Evolutionary conservation across 2,329 filamentous ascomycete species (phyloP), one percentile per base, ranked within the genome.

Genomic region (Lizonia empirigonia): DNA sequence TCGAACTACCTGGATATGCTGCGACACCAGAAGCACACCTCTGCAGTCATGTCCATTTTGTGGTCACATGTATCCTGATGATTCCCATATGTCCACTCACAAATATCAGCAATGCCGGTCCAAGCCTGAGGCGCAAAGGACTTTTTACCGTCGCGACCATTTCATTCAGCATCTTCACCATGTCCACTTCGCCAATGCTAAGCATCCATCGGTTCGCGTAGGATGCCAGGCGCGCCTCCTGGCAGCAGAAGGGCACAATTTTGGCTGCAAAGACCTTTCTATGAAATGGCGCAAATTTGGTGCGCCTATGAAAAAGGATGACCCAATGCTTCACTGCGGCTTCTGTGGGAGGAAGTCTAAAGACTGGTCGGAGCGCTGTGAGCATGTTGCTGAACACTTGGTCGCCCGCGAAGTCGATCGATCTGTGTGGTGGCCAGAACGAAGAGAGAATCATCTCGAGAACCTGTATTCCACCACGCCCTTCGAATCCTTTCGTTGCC

Each of bases 1-100:
- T n/a, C 65, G 68, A 10, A 73, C 69, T 5, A 73, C 70, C 4
- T 73, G 69, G 69, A 69, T 72, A 15, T 73, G 69, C 50, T 72
- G 69, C 46, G 64, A 68, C 44, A 63, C 53, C 1, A 71, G 67
- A 27, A 56, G 50, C 9, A 39, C 57, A 12, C 46, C 56, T 4
- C 53, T 71, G n/a, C 53, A 60, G 19, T 62, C 58, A 2, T 71
- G 69, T 36, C 67, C 67, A 1, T 71, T 73, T 30, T 71, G 68
- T 38, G 69, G 68, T 10, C 60, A 66, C n/a, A 44, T 50, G 15
- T 40, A 56, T 30, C 69, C 70, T n/a, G 66, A 70, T 36, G 68
- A 72, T 37, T 53, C 55, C n/a, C 69, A 72, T 30, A 60, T 72
- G 63, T 60, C 68, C 16, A 57, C 56, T 2, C 69, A 72, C 52